A percentile compares a stretch with the other conserved stretches of the same genome.
phyloP scores from a whole-genome alignment of 805 yeast genomes.

The Candida maltosa region DNA sequence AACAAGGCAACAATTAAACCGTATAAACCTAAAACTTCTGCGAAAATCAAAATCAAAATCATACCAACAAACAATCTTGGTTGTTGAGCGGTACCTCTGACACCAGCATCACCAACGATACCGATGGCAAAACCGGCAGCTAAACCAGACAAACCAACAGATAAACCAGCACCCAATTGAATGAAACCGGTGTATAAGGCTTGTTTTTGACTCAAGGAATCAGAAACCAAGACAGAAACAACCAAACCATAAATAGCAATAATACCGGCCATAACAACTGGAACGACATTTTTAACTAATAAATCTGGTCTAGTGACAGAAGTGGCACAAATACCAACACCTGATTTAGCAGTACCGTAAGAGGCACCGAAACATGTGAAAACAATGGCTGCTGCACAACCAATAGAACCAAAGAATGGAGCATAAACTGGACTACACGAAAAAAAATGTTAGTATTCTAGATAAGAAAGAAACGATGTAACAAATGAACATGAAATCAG shows the following conservation, averaged over 20 bases:
- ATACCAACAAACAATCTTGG: slow-evolving; percentile 98
- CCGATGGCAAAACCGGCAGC: slow-evolving; percentile 99
- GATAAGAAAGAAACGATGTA: background rate
- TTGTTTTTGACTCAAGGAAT: slow-evolving; percentile 82
- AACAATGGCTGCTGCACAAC: slow-evolving; percentile 98
- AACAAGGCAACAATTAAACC: slow-evolving; percentile 97
- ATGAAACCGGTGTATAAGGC: slow-evolving; percentile 96
- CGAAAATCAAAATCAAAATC: slow-evolving; percentile 97
- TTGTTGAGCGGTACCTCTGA: slow-evolving; percentile 96
- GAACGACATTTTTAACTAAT: slow-evolving; percentile 88
- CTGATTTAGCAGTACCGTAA: slow-evolving; percentile 98
- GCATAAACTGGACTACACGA: slow-evolving; percentile 66
- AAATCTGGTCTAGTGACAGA: slow-evolving; percentile 97
- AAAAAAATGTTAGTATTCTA: slow-evolving; percentile 14
- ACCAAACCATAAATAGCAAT: slow-evolving; percentile 98
- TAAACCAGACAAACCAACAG: slow-evolving; percentile 94
- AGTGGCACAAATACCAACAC: slow-evolving; percentile 99
- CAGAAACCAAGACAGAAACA: slow-evolving; percentile 91
- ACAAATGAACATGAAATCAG: background rate
- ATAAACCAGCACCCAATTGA: slow-evolving; percentile 96
- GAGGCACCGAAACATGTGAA: slow-evolving; percentile 99
- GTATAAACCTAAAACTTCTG: slow-evolving; percentile 97
- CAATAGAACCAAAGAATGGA: slow-evolving; percentile 98
- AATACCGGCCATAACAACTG: slow-evolving; percentile 99
- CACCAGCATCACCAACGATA: slow-evolving; percentile 99